Evolutionary conservation across 768 basidiomycete species (phyloP), one percentile per base, ranked within the genome.

Genomic region (Royoungia palumana): DNA sequence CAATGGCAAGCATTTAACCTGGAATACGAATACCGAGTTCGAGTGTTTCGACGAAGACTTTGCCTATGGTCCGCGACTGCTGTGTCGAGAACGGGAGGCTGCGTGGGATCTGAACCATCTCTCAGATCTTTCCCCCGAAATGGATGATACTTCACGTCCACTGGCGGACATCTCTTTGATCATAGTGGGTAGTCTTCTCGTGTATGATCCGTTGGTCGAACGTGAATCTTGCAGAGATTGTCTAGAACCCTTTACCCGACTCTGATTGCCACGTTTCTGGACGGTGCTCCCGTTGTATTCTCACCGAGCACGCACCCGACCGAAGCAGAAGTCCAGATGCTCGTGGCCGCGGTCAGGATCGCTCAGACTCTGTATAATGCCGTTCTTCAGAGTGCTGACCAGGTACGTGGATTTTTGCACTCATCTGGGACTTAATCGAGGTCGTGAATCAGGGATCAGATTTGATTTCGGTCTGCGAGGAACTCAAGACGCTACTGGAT

Each of bases 211-310:
- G 25, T 47, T 25, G 37, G 32, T 41, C 37, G 5, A 45, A 50
- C 51, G 55, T 38, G 57, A 46, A 47, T 49, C 47, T 39, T 50
- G 16, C 54, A 89, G 87, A 79, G 78, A 64, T 72, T 96, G 22
- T 81, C 87, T 48, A 76, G 78, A 44, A 79, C 83, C 13, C 68
- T 98, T n/a, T 81, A 93, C 57, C 76, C 91, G 4, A 83, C 84
- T 10, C 72, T 97, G 11, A 71, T 92, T 2, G 84, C 91, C 19
- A 84, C 88, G 2, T 90, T 92, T 68, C 79, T 98, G 19, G 94
- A 98, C 64, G 81, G 82, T 55, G 90, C 91, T 5, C 90, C 94
- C 2, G 63, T 79, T 13, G 88, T 87, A 2, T 94, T 95, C 68
- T 77, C 83, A 4, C 86, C 89, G 0, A 78, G 76, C 54, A 69